phyloP scores from a whole-genome alignment of 1,284 basidiomycete genomes.

The Boletellus deceptivus region DNA sequence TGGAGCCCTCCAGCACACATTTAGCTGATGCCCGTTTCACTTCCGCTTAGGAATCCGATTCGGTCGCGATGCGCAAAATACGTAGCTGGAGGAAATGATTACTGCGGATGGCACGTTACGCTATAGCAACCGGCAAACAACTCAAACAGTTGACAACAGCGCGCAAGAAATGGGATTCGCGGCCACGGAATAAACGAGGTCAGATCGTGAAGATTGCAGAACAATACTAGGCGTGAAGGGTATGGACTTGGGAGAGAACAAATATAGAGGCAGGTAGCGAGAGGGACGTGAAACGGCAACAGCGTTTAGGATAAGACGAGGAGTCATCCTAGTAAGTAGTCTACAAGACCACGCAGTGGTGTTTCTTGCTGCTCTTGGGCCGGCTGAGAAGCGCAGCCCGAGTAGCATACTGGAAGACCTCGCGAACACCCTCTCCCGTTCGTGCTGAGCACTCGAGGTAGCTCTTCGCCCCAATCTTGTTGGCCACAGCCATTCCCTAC shows the following conservation, averaged over 20 bases:
- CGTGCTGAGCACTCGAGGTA: slow-evolving; percentile 93
- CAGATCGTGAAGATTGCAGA: slow-evolving; percentile 39
- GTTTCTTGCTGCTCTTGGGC: slow-evolving; percentile 42
- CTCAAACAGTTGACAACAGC: background rate
- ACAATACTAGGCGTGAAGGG: slow-evolving; percentile 37
- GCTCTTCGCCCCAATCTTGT: slow-evolving; percentile 85
- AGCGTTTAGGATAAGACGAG: slow-evolving; percentile 20
- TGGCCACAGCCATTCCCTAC: slow-evolving; percentile 82
- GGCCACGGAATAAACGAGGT: slow-evolving; percentile 23
- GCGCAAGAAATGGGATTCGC: slow-evolving; percentile 14
- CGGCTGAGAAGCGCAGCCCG: slow-evolving; percentile 69
- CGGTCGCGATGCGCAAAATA: background rate
- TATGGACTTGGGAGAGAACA: slow-evolving; percentile 31
- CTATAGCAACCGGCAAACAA: slow-evolving; percentile 21
- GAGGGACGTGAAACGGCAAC: slow-evolving; percentile 17
- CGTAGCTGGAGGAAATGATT: background rate
- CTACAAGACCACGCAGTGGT: slow-evolving; percentile 57
- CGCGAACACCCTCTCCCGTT: slow-evolving; percentile 85
- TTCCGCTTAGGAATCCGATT: background rate
- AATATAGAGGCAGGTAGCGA: slow-evolving; percentile 13
- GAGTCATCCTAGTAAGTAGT: slow-evolving; percentile 23
- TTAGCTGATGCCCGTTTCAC: too few relatives aligned
- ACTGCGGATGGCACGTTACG: slow-evolving; percentile 17
- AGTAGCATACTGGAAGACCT: slow-evolving; percentile 90
- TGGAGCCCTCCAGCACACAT: too few relatives aligned